Conservation (phyloP, 257 asterid genomes). For the Ilex asprella region DNA sequence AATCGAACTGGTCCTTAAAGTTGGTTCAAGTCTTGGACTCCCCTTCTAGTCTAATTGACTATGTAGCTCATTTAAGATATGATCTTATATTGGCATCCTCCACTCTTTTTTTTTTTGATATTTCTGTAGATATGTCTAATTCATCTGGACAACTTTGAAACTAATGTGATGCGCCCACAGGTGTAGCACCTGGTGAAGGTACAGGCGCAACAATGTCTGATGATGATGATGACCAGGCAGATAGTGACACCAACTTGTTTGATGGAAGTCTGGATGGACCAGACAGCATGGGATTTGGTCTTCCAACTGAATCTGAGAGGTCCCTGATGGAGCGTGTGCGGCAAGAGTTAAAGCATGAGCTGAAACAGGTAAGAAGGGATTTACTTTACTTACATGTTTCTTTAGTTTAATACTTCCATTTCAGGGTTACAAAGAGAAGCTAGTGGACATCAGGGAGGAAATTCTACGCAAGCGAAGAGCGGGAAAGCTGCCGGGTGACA, state of each 20-base stretch:
- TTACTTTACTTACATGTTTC: not conserved
- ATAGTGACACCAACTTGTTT: constrained; percentile 75
- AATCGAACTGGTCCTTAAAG: no score
- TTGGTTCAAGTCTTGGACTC: no score
- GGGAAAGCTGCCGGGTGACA: constrained; percentile 77
- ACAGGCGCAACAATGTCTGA: constrained; percentile 99
- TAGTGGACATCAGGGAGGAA: constrained; percentile 58
- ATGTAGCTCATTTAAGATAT: no score
- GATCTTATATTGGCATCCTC: no score
- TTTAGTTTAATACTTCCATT: not conserved
- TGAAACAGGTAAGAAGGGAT: constrained; percentile 64
- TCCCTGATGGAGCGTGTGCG: constrained; percentile 98
- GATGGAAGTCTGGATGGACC: constrained; percentile 78
- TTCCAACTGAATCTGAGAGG: constrained; percentile 89
- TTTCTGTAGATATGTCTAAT: no score
- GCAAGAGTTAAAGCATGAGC: constrained; percentile 89
- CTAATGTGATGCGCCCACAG: constrained; percentile 26
- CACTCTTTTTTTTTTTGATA: no score
- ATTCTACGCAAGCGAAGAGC: constrained; percentile 72
- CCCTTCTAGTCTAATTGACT: no score
- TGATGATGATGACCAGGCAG: constrained; percentile 89
- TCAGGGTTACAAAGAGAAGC: constrained; percentile 57
- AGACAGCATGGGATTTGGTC: constrained; percentile 95
- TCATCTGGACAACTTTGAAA: no score
- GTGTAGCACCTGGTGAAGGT: constrained; percentile 95